A percentile compares a stretch with the other conserved stretches of the same genome.
These are phyloP conservation scores for Neurospora pannonica DNA, from an alignment of 495 filamentous ascomycete species.

Conservation along the genomic window DNA sequence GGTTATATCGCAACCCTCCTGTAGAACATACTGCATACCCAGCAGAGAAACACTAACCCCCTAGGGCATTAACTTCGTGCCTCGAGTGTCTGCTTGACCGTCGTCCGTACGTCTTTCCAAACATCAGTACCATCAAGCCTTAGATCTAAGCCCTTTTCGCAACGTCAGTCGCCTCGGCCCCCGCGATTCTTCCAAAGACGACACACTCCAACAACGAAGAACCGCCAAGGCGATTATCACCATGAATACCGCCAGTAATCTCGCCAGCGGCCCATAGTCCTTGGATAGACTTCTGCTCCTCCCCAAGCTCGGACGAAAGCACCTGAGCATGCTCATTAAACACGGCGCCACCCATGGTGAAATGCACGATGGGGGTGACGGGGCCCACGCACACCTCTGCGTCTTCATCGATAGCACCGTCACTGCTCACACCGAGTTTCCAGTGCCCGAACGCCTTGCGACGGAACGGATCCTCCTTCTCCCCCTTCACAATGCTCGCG, in stretches of 20 bases:
- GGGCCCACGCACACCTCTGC: constrained; percentile 43
- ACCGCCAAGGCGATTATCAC: constrained; percentile 45
- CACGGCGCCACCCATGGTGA: constrained; percentile 48
- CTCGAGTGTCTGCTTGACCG: background rate
- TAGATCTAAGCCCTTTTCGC: background rate
- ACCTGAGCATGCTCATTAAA: constrained; percentile 37
- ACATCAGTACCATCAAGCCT: background rate
- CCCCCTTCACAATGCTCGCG: constrained; percentile 27
- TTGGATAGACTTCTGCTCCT: constrained; percentile 23
- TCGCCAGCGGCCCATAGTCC: constrained; percentile 47
- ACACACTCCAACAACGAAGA: constrained; percentile 47
- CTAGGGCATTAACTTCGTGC: too few species aligned
- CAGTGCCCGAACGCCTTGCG: constrained; percentile 44
- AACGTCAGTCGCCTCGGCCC: constrained; percentile 17
- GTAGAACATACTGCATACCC: too few species aligned
- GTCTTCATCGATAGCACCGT: constrained; percentile 26
- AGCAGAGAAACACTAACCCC: background rate
- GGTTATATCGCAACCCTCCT: background rate
- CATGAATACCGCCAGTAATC: constrained; percentile 47
- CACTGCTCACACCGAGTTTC: constrained; percentile 23
- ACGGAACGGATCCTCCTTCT: constrained; percentile 29
- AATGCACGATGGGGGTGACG: constrained; percentile 53
- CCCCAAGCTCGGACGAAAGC: constrained; percentile 20
- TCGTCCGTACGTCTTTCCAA: background rate
- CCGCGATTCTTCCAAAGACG: constrained; percentile 50